phyloP scores from a whole-genome alignment of 176 grass and related monocot species.

The Typha latifolia region DNA sequence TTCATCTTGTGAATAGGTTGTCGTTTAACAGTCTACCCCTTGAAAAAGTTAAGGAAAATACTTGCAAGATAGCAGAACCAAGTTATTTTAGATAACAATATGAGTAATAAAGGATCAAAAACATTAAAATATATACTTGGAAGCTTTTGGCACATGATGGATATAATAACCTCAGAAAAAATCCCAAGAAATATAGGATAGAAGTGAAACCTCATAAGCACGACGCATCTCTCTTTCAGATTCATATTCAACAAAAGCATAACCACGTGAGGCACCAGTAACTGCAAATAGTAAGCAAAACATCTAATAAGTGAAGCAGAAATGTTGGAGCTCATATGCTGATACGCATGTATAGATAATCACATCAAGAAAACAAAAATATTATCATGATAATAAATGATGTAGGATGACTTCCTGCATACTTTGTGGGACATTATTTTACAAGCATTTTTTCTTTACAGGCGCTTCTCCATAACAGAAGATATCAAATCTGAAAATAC shows the following conservation, averaged over 20 bases:
- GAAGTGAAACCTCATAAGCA: slow-evolving; percentile 57
- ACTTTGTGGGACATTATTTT: too few relatives aligned
- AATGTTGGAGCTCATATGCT: neutral
- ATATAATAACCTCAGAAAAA: neutral
- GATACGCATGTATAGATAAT: neutral
- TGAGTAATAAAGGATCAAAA: too few relatives aligned
- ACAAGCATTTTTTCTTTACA: too few relatives aligned
- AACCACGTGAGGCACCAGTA: slow-evolving; percentile 75
- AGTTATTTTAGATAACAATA: too few relatives aligned
- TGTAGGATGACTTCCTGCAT: neutral
- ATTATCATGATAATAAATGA: neutral
- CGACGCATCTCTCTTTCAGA: slow-evolving; percentile 61
- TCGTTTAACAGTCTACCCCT: too few relatives aligned
- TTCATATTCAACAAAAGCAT: slow-evolving; percentile 96
- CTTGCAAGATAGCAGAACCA: too few relatives aligned
- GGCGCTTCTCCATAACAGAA: too few relatives aligned
- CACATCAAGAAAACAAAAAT: neutral
- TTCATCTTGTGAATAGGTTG: too few relatives aligned
- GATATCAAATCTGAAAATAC: too few relatives aligned
- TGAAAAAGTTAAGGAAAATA: too few relatives aligned
- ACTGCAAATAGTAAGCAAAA: slow-evolving; percentile 35
- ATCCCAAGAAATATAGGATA: neutral
- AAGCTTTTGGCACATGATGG: too few relatives aligned
- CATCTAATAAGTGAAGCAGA: neutral
- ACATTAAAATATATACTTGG: too few relatives aligned